A percentile compares a stretch with the other conserved stretches of the same genome.
These are phyloP conservation scores for Xanthoconium purpureum DNA, from an alignment of 768 basidiomycete genomes.

Conservation along the genomic window DNA sequence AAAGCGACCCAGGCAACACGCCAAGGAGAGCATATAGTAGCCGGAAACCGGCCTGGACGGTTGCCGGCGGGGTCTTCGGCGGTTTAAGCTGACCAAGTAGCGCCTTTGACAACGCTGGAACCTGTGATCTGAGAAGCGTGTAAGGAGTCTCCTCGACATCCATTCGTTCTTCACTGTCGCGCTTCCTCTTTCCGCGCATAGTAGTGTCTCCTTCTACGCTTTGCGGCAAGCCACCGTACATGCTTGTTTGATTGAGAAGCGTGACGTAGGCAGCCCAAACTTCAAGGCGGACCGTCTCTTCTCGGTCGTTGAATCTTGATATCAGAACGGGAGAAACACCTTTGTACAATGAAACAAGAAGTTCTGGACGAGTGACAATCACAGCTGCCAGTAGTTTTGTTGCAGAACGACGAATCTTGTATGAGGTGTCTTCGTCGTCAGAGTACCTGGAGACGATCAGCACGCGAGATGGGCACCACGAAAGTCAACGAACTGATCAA, in stretches of 20 bases:
- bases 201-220: conserved; percentile 45
- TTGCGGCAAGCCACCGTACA: conserved; percentile 68
- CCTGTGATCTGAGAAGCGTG: conserved; percentile 67
- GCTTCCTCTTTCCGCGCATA: conserved; percentile 68
- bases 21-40: conserved; percentile 72
- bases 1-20: conserved; percentile 81
- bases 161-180: conserved; percentile 73
- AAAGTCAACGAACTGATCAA: conserved; percentile 60
- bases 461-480: not conserved
- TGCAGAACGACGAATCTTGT: conserved; percentile 92
- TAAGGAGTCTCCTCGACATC: conserved; percentile 72
- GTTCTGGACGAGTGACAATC: conserved; percentile 87
- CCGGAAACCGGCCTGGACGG: conserved; percentile 82
- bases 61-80: conserved; percentile 69
- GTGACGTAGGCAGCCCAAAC: conserved; percentile 84
- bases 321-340: conserved; percentile 86
- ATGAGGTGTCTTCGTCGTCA: conserved; percentile 97
- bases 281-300: conserved; percentile 91
- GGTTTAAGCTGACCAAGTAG: conserved; percentile 84
- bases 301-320: conserved; percentile 89
- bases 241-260: conserved; percentile 78
- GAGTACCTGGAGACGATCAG: conserved; percentile 61
- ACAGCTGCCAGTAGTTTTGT: conserved; percentile 86
- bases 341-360: conserved; percentile 74
- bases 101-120: conserved; percentile 74